Evolutionary conservation across 441 rosid genomes (phyloP).

Genomic region (Croton laevigatus): DNA sequence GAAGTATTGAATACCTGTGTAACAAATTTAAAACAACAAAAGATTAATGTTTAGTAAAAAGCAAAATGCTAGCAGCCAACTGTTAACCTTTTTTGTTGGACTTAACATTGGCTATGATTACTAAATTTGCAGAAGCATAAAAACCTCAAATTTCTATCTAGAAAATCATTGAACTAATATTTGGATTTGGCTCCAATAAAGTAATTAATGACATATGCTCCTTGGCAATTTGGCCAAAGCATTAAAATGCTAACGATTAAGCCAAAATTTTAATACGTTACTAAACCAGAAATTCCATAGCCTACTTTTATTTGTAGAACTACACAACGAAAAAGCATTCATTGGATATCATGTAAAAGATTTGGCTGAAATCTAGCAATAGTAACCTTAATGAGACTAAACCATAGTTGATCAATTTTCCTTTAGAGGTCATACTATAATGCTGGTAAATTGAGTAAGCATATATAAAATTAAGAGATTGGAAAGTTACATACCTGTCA

Average conservation of each 20-base stretch:
- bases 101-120: not conserved
- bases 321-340: not conserved
- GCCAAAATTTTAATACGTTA: not conserved
- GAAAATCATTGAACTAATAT: not conserved
- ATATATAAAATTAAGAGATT: not conserved
- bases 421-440: not conserved
- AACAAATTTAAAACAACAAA: constrained; percentile 16
- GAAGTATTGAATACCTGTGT: constrained; percentile 89
- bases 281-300: not conserved
- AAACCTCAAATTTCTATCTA: not conserved
- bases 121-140: not conserved
- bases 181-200: not conserved
- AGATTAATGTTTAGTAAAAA: constrained; percentile 13
- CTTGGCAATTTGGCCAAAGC: not conserved
- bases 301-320: not conserved
- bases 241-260: not conserved
- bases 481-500: constrained; percentile 60
- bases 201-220: not conserved
- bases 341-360: not conserved
- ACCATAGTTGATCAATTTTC: not conserved
- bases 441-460: not conserved
- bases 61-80: not conserved
- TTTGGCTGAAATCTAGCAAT: not conserved
- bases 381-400: not conserved
- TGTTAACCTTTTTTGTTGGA: not conserved